These are phyloP conservation scores for Microbotryum silenes-acaulis DNA, from an alignment of 1,284 basidiomycete species.

Conservation along the genomic window DNA sequence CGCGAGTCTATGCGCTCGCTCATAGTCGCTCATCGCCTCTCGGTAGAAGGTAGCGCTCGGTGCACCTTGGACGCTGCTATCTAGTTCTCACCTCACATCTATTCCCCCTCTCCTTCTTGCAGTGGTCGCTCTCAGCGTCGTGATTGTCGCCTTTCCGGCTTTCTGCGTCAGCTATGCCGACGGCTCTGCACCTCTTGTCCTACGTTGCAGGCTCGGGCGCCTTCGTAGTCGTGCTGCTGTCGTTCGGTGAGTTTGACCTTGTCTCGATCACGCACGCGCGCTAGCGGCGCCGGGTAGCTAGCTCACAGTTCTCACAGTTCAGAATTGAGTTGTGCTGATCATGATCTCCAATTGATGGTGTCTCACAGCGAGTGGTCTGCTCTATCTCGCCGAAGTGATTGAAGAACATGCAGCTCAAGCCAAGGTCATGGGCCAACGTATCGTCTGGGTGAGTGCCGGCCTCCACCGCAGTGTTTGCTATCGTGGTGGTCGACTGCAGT, in stretches of 20 bases:
- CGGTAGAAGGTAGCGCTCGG: too few species aligned
- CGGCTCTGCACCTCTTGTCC: conserved; percentile 37
- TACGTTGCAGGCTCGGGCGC: conserved; percentile 61
- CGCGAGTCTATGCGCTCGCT: too few species aligned
- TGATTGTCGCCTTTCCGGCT: neutral
- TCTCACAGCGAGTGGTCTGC: conserved; percentile 68
- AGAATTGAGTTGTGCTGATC: neutral
- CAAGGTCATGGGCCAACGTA: conserved; percentile 67
- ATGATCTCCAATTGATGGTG: neutral
- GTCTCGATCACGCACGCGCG: neutral
- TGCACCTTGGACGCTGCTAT: too few species aligned
- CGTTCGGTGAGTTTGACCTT: conserved; percentile 52
- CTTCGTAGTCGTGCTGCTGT: conserved; percentile 70
- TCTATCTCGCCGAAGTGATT: conserved; percentile 76
- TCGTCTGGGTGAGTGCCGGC: conserved; percentile 64
- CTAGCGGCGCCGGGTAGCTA: too few species aligned
- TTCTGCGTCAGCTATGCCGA: conserved; percentile 22
- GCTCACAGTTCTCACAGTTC: too few species aligned
- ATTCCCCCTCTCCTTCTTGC: too few species aligned
- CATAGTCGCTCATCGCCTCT: too few species aligned
- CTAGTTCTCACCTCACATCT: too few species aligned
- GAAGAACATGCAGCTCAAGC: conserved; percentile 80
- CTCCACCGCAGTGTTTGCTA: neutral
- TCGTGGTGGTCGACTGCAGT: too few species aligned
- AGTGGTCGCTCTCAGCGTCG: neutral